These are phyloP conservation scores for Diaporthe vaccinii DNA, from an alignment of 2,329 filamentous ascomycete genomes.

Conservation along the genomic window DNA sequence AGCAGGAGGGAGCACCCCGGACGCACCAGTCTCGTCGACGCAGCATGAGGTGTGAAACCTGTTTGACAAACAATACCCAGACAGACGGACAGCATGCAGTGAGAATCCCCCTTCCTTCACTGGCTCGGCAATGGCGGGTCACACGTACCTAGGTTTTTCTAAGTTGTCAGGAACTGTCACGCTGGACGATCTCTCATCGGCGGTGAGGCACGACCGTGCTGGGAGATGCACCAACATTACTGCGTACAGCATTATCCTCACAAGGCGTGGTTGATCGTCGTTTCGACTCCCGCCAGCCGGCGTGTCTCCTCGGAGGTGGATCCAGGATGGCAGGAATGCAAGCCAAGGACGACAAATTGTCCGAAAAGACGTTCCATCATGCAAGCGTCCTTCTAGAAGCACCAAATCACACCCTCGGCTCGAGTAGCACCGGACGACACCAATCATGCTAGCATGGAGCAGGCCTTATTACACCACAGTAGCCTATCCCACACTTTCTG, in stretches of 20 bases:
- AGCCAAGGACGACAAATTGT: slow-evolving; percentile 4
- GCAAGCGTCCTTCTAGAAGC: slow-evolving; percentile 36
- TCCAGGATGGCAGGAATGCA: background rate
- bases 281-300: background rate
- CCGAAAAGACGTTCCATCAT: slow-evolving; percentile 16
- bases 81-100: background rate
- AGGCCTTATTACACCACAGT: background rate
- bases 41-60: background rate
- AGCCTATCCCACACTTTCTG: background rate
- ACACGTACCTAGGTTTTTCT: background rate
- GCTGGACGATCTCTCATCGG: slow-evolving; percentile 1
- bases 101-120: background rate
- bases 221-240: background rate
- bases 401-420: slow-evolving; percentile 1
- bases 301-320: background rate
- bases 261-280: slow-evolving; percentile 22
- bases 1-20: slow-evolving; percentile 30
- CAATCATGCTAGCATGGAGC: slow-evolving; percentile 11
- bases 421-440: slow-evolving; percentile 3
- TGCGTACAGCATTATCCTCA: background rate
- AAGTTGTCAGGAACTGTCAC: background rate
- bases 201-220: background rate
- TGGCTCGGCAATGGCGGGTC: slow-evolving; percentile 5
- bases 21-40: slow-evolving; percentile 2
- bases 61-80: background rate